phyloP scores from a whole-genome alignment of 139 green algal genomes.

The Spirogloea muscicola region DNA sequence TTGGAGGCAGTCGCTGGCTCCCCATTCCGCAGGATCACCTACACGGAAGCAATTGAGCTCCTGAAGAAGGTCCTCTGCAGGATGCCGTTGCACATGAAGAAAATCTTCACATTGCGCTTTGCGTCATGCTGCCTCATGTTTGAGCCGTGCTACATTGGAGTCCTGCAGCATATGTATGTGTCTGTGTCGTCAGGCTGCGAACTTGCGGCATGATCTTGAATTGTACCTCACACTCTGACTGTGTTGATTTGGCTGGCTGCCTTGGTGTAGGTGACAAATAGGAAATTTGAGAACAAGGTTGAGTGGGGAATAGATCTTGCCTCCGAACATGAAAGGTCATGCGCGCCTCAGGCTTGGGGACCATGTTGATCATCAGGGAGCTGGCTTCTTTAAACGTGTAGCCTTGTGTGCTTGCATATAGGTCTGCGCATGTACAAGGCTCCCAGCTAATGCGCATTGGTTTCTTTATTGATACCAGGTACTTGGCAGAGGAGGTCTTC shows the following conservation, averaged over 20 bases:
- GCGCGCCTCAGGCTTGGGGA: neutral
- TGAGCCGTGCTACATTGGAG: too few species aligned
- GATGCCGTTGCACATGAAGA: too few species aligned
- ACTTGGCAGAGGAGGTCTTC: conserved; percentile 88
- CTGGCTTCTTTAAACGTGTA: neutral
- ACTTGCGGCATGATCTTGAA: too few species aligned
- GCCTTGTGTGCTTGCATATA: neutral
- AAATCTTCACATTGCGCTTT: too few species aligned
- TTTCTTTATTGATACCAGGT: conserved; percentile 54
- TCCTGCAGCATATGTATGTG: too few species aligned
- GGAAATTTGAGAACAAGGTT: conserved; percentile 86
- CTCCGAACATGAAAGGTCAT: conserved; percentile 86
- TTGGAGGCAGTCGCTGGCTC: conserved; percentile 72
- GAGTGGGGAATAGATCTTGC: conserved; percentile 85
- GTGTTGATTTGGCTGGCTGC: neutral
- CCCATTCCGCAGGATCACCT: conserved; percentile 82
- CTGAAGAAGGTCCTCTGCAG: conserved; percentile 55
- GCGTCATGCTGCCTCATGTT: too few species aligned
- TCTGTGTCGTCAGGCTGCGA: too few species aligned
- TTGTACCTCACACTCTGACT: neutral
- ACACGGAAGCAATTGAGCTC: conserved; percentile 91
- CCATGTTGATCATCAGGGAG: neutral
- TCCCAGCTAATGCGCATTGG: neutral
- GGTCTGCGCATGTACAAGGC: neutral
- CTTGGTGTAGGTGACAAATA: conserved; percentile 65